Evolutionary conservation across 139 green algal species (phyloP).

Genomic region (Picochlorum costavermella): DNA sequence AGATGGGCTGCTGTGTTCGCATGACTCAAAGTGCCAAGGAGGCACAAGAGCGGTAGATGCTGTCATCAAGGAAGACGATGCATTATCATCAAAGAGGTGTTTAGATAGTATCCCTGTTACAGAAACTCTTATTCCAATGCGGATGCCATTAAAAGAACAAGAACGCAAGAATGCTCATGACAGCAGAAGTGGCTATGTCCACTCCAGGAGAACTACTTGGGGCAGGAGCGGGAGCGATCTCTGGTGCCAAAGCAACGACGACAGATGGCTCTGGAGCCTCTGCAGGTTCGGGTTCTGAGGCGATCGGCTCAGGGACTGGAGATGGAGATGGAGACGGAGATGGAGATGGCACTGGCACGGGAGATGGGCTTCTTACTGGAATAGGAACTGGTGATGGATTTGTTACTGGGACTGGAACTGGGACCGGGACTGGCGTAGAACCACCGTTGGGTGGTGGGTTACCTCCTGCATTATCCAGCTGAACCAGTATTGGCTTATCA

Average conservation of each 20-base stretch:
- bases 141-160: too few species aligned
- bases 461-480: background rate
- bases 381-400: background rate
- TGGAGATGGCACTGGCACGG: background rate
- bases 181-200: too few species aligned
- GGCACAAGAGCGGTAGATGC: too few species aligned
- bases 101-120: too few species aligned
- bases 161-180: too few species aligned
- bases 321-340: slow-evolving; percentile 1
- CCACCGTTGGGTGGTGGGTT: background rate
- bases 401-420: background rate
- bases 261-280: background rate
- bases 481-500: slow-evolving; percentile 1
- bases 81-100: too few species aligned
- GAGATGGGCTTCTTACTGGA: background rate
- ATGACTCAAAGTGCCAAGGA: too few species aligned
- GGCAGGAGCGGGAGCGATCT: background rate
- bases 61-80: too few species aligned
- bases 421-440: background rate
- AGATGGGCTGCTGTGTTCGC: too few species aligned
- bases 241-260: background rate
- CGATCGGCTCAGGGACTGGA: background rate
- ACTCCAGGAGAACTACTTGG: background rate
- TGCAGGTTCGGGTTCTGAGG: background rate
- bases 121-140: too few species aligned